Conservation (phyloP, 164 flowering plant species). For the Echeveria elegans region DNA sequence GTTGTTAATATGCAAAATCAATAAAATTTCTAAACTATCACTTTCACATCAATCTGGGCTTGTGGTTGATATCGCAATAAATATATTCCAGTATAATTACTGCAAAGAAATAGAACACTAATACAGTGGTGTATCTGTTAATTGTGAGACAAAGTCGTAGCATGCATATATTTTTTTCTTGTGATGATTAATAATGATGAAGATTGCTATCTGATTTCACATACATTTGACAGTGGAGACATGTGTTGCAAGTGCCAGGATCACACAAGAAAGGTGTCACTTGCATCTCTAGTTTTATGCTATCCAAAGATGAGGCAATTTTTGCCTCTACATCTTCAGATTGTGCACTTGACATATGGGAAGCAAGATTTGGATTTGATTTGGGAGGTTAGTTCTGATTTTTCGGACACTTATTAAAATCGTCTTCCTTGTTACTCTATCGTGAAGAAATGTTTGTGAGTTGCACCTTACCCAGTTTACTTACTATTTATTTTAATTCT, state of each 20-base stretch:
- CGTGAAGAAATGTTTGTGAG: not conserved
- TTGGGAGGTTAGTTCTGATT: slow-evolving; percentile 40
- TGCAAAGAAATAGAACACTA: not conserved
- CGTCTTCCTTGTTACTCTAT: not conserved
- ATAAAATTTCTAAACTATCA: no score
- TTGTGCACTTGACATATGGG: slow-evolving; percentile 66
- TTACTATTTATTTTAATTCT: not conserved
- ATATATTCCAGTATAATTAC: no score
- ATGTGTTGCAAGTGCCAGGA: slow-evolving; percentile 58
- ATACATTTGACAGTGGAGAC: slow-evolving; percentile 59
- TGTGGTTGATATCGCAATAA: not conserved
- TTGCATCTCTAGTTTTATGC: slow-evolving; percentile 65
- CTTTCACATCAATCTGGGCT: not conserved
- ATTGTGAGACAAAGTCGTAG: not conserved
- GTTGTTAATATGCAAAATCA: not conserved
- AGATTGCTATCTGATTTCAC: not conserved
- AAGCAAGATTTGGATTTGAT: slow-evolving; percentile 41
- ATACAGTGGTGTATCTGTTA: not conserved
- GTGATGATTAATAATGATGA: not conserved
- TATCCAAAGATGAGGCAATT: slow-evolving; percentile 49
- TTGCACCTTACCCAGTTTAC: not conserved
- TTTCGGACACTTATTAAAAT: not conserved
- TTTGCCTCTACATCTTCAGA: slow-evolving; percentile 90
- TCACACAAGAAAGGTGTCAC: slow-evolving; percentile 87
- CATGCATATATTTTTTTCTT: not conserved